Conservation (phyloP, 805 yeast species). For the Candida piceae region DNA sequence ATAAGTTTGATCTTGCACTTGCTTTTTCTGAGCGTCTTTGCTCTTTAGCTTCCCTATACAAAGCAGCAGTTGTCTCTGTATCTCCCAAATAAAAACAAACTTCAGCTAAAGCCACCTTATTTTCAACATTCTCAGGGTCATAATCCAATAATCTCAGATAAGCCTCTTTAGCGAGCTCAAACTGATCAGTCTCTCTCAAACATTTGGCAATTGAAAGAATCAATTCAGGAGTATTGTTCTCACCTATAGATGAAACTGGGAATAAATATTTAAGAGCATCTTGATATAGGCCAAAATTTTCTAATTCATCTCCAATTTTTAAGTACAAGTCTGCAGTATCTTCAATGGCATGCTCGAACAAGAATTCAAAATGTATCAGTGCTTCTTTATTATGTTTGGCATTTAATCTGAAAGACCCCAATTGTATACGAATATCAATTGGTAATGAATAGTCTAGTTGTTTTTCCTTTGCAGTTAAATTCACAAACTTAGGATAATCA, state of each 20-base stretch:
- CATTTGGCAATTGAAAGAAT: slow-evolving; percentile 69
- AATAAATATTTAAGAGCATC: slow-evolving; percentile 69
- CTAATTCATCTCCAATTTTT: slow-evolving; percentile 73
- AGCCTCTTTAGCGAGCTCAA: slow-evolving; percentile 55
- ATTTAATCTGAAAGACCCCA: slow-evolving; percentile 70
- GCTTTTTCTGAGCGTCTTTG: slow-evolving; percentile 31
- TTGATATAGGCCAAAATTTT: slow-evolving; percentile 60
- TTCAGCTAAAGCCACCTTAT: slow-evolving; percentile 77
- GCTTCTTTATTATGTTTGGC: slow-evolving; percentile 67
- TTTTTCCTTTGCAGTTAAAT: slow-evolving; percentile 35
- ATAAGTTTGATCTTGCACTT: slow-evolving; percentile 22
- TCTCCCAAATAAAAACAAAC: slow-evolving; percentile 65
- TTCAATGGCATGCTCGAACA: slow-evolving; percentile 47
- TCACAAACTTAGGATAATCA: slow-evolving; percentile 39
- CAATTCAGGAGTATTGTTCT: slow-evolving; percentile 46
- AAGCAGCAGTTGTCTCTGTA: slow-evolving; percentile 46
- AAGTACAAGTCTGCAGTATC: slow-evolving; percentile 68
- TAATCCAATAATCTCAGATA: slow-evolving; percentile 48
- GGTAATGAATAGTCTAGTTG: slow-evolving; percentile 55
- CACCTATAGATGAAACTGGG: slow-evolving; percentile 53
- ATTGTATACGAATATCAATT: slow-evolving; percentile 78
- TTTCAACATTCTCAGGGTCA: slow-evolving; percentile 64
- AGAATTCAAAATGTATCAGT: slow-evolving; percentile 55
- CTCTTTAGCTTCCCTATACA: slow-evolving; percentile 51
- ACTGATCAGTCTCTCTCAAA: slow-evolving; percentile 66